phyloP scores from a whole-genome alignment of 2,329 filamentous ascomycete genomes.

The Cladophialophora yegresii region DNA sequence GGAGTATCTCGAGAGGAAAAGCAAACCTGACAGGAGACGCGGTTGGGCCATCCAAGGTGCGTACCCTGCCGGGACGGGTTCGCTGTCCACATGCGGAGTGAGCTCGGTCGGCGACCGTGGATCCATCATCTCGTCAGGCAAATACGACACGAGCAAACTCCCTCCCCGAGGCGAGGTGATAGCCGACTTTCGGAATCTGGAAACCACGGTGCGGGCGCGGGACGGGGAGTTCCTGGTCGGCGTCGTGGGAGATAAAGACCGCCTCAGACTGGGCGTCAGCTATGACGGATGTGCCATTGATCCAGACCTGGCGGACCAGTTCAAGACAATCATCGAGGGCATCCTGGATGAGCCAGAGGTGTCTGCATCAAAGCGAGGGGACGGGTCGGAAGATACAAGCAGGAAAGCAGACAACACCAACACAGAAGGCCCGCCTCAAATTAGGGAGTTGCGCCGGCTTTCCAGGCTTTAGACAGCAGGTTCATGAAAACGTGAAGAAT shows the following conservation, averaged over 20 bases:
- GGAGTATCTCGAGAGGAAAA: constrained; percentile 28
- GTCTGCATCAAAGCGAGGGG: background rate
- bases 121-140: constrained; percentile 26
- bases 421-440: background rate
- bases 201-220: constrained; percentile 30
- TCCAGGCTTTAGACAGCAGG: background rate
- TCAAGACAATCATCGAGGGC: constrained; percentile 30
- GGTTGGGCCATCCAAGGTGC: constrained; percentile 30
- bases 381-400: background rate
- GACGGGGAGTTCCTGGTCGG: constrained; percentile 35
- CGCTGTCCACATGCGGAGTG: constrained; percentile 32
- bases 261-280: constrained; percentile 25
- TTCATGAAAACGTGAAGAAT: background rate
- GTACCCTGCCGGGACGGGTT: constrained; percentile 20
- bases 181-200: constrained; percentile 28
- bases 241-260: constrained; percentile 25
- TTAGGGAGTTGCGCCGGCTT: background rate
- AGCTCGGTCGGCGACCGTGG: constrained; percentile 33
- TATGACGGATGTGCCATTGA: constrained; percentile 35
- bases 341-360: constrained; percentile 24
- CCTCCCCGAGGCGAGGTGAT: constrained; percentile 12
- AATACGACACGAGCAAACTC: constrained; percentile 22
- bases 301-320: constrained; percentile 25
- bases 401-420: background rate
- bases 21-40: constrained; percentile 9